Evolutionary conservation across 2,329 filamentous ascomycete genomes (phyloP), one percentile per base, ranked within the genome.

Genomic region (Exophiala oligosperma): DNA sequence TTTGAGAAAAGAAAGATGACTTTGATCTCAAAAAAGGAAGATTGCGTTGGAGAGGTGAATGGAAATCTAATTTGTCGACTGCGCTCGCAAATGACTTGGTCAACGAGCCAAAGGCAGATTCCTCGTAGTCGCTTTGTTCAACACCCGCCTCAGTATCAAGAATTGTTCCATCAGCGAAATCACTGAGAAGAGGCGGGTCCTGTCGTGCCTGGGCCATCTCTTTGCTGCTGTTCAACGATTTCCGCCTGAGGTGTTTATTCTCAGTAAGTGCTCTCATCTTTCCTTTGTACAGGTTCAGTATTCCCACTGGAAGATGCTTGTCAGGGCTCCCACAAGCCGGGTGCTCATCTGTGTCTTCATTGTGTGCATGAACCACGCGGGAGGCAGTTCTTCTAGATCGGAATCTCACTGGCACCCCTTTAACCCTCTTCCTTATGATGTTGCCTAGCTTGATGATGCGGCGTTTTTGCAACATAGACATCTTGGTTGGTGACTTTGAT

Each of bases 51-150:
- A 56, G 53, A 11, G 55, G 49, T n/a, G 59, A 50, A 12, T 62
- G 38, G 38, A 64, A 62, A 48, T 64, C 64, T 11, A 66, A 52
- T 46, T 63, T 64, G 32, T 66, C 64, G 38, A 66, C 61, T 4
- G 61, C 64, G 37, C 59, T 66, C 12, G 61, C 59, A 23, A 66
- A 66, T 3, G 64, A 64, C 51, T 58, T 58, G 32, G 60, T 66
- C 29, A 66, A 51, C 14, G 62, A 66, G 3, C 55, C 59, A 57
- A 62, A 59, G 3, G 49, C 54, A n/a, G 57, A 63, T 23, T 60
- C 26, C 24, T n/a, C 61, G 47, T 53, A 51, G 23, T 63, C 61
- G 37, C 52, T 55, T 17, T 54, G 51, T 38, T 60, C 57, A 43
- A 26, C 21, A 32, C 32, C 26, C 2, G 49, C 41, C 51, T 65